Evolutionary conservation across 805 yeast genomes (phyloP), one percentile per base, ranked within the genome.

Genomic region (Candida sphagnicola): DNA sequence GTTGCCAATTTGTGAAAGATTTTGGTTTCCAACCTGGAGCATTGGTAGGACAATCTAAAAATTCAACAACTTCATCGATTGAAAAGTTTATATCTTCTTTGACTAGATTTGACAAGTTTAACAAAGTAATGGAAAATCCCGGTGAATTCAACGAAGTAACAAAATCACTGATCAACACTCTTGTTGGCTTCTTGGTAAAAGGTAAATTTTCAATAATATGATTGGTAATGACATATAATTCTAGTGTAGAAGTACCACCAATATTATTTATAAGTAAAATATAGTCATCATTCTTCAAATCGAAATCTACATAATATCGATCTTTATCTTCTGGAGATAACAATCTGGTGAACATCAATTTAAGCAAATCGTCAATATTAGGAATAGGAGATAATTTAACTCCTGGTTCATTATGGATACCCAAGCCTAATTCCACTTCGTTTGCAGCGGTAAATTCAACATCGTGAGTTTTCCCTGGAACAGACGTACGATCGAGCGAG

Each of bases 361-460:
- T 66, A 19, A 72, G 41, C 38, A 91, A 63, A 0, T 74, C 75
- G 13, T 78, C 81, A 36, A 87, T 77, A 0, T 77, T 57, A 18
- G 97, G 96, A 49, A 90, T 77, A 13, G 85, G 83, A 19, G 70
- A 62, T 26, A 77, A 54, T 44, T 77, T 75, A 38, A 52, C 70
- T 44, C 97, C 97, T 1, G 96, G 93, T 59, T 90, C 98, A 53
- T 90, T 90, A 62, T 90, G 98, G 44, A 90, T 90, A 32, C 98
- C 98, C 80, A 90, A 82, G 18, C 98, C 98, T 42, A 90, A 72
- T 59, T 90, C 98, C 56, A 85, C 82, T 59, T 85, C 87, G 41
- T 79, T 67, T 3, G 61, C 72, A 18, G 63, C 72, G 44, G 87
- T 72, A 39, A 62, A 58, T 37, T 72, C 78, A 31, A 65, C 44